Percentiles rank a stretch among this genome's conserved stretches.
phyloP scores from a whole-genome alignment of 176 grass and related monocot genomes.

The Ananas comosus region DNA sequence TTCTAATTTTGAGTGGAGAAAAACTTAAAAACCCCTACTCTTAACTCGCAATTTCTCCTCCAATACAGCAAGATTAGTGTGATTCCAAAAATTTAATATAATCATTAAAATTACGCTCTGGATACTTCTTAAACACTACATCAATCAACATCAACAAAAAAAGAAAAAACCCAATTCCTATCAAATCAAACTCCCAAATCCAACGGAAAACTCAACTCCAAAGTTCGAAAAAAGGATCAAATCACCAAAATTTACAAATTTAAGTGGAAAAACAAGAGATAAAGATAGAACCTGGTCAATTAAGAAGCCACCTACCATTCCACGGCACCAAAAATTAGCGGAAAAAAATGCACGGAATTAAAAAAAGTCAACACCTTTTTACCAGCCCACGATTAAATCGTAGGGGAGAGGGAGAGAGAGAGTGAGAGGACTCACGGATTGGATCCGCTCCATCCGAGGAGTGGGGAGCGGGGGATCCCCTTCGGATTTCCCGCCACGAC shows the following conservation, averaged over 20 bases:
- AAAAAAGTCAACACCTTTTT: no score
- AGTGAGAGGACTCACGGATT: conserved; percentile 16
- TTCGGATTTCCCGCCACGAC: conserved; percentile 5
- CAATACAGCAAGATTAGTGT: background rate
- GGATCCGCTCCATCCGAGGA: conserved; percentile 17
- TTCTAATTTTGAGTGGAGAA: background rate
- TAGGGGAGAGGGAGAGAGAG: background rate
- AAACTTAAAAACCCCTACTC: background rate
- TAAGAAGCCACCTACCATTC: background rate
- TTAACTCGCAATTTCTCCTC: background rate
- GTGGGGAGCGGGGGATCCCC: background rate
- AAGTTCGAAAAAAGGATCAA: background rate
- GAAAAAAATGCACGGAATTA: no score
- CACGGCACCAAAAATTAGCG: no score
- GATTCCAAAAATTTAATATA: background rate
- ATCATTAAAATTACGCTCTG: background rate
- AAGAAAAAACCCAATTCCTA: background rate
- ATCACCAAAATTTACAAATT: background rate
- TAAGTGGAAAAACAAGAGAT: background rate
- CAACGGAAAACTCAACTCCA: no score
- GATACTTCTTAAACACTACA: no score
- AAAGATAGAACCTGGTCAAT: conserved; percentile 3
- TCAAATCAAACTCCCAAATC: no score
- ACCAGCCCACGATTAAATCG: no score
- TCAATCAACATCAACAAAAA: conserved; percentile 8